A percentile compares a stretch with the other conserved stretches of the same genome.
These are phyloP conservation scores for Stenocarpella maydis DNA, from an alignment of 2,329 filamentous ascomycete species.

Conservation along the genomic window DNA sequence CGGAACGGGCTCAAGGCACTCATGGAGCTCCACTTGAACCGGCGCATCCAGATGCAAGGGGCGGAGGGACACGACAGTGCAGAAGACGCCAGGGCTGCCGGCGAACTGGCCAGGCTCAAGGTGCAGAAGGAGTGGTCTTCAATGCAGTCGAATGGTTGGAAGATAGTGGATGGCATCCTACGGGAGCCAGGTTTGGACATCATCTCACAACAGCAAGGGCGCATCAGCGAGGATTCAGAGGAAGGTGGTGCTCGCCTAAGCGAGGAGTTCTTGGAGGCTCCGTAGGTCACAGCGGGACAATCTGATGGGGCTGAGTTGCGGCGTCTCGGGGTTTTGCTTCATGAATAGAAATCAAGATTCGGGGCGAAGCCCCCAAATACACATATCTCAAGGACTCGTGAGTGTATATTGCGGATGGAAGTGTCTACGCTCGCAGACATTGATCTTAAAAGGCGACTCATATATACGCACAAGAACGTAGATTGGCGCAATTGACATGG, in stretches of 20 bases:
- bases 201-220: slow-evolving; percentile 1
- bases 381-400: neutral
- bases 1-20: slow-evolving; percentile 81
- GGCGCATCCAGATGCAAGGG: slow-evolving; percentile 79
- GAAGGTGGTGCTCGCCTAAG: slow-evolving; percentile 43
- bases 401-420: too few species aligned
- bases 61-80: slow-evolving; percentile 83
- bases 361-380: neutral
- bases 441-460: neutral
- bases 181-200: slow-evolving; percentile 25
- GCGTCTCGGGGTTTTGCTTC: slow-evolving; percentile 2
- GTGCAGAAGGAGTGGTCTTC: slow-evolving; percentile 74
- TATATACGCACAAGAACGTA: neutral
- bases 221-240: slow-evolving; percentile 30
- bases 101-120: slow-evolving; percentile 80
- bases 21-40: slow-evolving; percentile 72
- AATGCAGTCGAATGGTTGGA: slow-evolving; percentile 75
- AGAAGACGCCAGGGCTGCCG: slow-evolving; percentile 89
- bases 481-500: neutral
- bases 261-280: slow-evolving; percentile 49
- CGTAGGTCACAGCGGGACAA: slow-evolving; percentile 4
- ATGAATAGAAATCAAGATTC: slow-evolving; percentile 6
- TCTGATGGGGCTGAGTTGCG: neutral
- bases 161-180: slow-evolving; percentile 55
- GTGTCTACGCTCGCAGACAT: neutral